These are phyloP conservation scores for Solanum neorickii DNA, from an alignment of 257 asterid species.

Conservation along the genomic window DNA sequence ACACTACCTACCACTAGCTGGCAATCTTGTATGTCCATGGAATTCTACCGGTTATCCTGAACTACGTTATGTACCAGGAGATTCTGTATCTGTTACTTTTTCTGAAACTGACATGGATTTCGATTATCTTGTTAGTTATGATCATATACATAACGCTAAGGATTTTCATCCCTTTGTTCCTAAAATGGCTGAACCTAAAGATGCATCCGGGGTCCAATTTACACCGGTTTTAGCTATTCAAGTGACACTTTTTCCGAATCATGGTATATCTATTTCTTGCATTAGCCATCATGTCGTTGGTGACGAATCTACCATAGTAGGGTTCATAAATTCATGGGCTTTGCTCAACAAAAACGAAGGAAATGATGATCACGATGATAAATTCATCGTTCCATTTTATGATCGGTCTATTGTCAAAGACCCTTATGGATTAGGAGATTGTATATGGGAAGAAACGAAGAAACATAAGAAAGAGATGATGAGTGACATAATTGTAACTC, in stretches of 20 bases:
- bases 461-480: not conserved
- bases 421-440: not conserved
- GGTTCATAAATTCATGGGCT: conserved; percentile 10
- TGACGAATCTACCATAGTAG: not conserved
- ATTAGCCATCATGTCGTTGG: conserved; percentile 3
- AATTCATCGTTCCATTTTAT: not conserved
- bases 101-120: not conserved
- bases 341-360: not conserved
- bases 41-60: not conserved
- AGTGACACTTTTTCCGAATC: conserved; percentile 7
- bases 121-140: not conserved
- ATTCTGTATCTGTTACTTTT: not conserved
- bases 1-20: conserved; percentile 8
- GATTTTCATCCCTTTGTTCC: conserved; percentile 1
- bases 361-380: not conserved
- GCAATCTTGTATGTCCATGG: not conserved
- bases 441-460: conserved; percentile 2
- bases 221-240: conserved; percentile 5
- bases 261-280: conserved; percentile 3
- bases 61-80: not conserved
- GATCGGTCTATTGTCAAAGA: conserved; percentile 3
- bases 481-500: not conserved
- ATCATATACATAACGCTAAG: not conserved
- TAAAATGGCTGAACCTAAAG: not conserved
- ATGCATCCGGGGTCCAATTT: not conserved